Conservation (phyloP, 495 filamentous ascomycete species). For the Venustampulla echinocandica region DNA sequence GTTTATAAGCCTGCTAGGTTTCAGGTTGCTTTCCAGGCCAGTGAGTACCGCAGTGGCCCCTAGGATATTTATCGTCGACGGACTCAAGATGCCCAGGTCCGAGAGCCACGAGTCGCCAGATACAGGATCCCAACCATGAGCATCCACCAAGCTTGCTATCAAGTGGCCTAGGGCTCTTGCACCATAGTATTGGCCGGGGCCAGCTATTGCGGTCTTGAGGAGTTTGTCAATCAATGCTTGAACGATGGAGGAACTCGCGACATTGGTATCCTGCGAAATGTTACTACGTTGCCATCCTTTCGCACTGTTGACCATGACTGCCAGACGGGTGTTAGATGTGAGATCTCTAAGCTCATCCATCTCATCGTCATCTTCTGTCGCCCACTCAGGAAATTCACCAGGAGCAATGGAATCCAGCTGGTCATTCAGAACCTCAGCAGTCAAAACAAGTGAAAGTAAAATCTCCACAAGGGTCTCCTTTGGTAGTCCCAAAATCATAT, state of each 20-base stretch:
- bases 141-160: constrained; percentile 29
- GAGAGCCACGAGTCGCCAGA: constrained; percentile 36
- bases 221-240: constrained; percentile 45
- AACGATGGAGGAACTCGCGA: neutral
- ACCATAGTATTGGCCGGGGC: constrained; percentile 32
- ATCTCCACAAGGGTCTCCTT: constrained; percentile 29
- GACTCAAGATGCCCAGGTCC: constrained; percentile 30
- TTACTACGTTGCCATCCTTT: neutral
- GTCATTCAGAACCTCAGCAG: constrained; percentile 33
- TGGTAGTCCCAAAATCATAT: constrained; percentile 25
- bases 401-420: constrained; percentile 28
- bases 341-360: constrained; percentile 3
- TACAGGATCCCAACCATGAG: constrained; percentile 28
- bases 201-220: constrained; percentile 23
- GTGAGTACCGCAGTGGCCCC: constrained; percentile 42
- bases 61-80: constrained; percentile 35
- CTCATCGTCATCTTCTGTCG: constrained; percentile 2
- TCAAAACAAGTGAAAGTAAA: constrained; percentile 32
- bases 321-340: neutral
- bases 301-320: neutral
- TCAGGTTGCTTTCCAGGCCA: constrained; percentile 42
- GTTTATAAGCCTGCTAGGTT: constrained; percentile 31
- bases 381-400: constrained; percentile 1
- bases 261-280: neutral
- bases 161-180: constrained; percentile 37